Percentiles rank a stretch among this genome's conserved stretches.
These are phyloP conservation scores for Rosellinia necatrix DNA, from an alignment of 2,329 filamentous ascomycete species.

Conservation along the genomic window DNA sequence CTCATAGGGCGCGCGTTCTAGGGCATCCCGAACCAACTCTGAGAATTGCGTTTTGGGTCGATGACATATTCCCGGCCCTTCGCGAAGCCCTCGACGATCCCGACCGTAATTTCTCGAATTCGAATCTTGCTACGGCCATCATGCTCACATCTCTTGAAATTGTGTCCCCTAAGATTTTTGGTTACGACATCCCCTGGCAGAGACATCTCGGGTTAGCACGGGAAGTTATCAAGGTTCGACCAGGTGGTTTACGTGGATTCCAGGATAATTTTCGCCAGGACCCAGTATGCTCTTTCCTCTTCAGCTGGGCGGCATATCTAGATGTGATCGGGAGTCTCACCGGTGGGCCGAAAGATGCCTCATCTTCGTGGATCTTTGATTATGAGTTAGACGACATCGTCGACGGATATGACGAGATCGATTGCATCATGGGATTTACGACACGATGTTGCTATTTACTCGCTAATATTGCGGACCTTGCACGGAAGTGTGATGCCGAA, in stretches of 20 bases:
- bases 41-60: conserved; percentile 80
- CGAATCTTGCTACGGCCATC: conserved; percentile 78
- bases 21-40: conserved; percentile 74
- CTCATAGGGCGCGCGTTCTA: conserved; percentile 76
- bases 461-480: conserved; percentile 72
- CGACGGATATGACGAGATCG: conserved; percentile 69
- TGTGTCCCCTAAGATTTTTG: conserved; percentile 79
- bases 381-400: conserved; percentile 54
- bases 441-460: conserved; percentile 72
- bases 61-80: conserved; percentile 76
- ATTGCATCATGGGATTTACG: conserved; percentile 81
- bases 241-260: conserved; percentile 53
- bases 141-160: conserved; percentile 86
- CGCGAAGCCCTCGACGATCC: conserved; percentile 67
- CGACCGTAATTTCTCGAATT: conserved; percentile 68
- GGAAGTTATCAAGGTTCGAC: conserved; percentile 71
- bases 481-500: conserved; percentile 68
- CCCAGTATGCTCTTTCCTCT: conserved; percentile 73
- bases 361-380: conserved; percentile 57
- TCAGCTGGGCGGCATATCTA: conserved; percentile 82
- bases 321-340: conserved; percentile 77
- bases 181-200: conserved; percentile 81
- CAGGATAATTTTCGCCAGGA: conserved; percentile 57
- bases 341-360: conserved; percentile 59
- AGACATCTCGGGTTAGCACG: conserved; percentile 76